Evolutionary conservation across 768 basidiomycete genomes (phyloP), one percentile per base, ranked within the genome.

Genomic region (Sporobolomyces phaffii): DNA sequence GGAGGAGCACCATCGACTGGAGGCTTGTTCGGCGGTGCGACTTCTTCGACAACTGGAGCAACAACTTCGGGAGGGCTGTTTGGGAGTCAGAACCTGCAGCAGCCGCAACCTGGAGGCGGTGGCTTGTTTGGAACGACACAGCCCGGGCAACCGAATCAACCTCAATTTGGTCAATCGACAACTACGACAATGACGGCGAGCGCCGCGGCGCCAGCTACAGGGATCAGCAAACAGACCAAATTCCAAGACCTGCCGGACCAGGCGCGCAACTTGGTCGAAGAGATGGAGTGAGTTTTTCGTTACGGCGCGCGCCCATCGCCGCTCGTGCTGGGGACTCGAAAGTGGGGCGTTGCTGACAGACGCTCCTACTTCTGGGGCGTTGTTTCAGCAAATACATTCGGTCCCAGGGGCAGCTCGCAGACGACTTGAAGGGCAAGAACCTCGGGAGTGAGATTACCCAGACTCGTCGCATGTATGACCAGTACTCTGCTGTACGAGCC

Each of bases 161-260:
- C 17, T 41, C 54, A 41, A 20, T 43, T 56, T 18, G 54, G 54
- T 28, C 54, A 56, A 43, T 56, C 54, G 9, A 38, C 38, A 9
- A 17, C 38, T 38, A n/a, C n/a, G n/a, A n/a, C n/a, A n/a, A n/a
- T n/a, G 52, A 38, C 34, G 15, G 24, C 36, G 7, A 9, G 5
- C 3, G 3, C 52, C n/a, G 9, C 18, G 34, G 36, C 52, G 8
- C n/a, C 31, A 31, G 15, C 38, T 17, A 36, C 52, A 24, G 40
- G 54, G 20, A 56, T 43, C 54, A 62, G 45, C 18, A 73, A 73
- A 51, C 48, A 57, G 24, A 69, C 73, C 7, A 72, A 72, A 60
- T 74, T 73, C 43, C 64, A 74, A 24, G 73, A 74, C 26, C 26
- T 74, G 61, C 73, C 73, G 0, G 73, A 74, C 29, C 54, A 36